phyloP scores from a whole-genome alignment of 805 yeast species.

The Yamadazyma phyllophila region DNA sequence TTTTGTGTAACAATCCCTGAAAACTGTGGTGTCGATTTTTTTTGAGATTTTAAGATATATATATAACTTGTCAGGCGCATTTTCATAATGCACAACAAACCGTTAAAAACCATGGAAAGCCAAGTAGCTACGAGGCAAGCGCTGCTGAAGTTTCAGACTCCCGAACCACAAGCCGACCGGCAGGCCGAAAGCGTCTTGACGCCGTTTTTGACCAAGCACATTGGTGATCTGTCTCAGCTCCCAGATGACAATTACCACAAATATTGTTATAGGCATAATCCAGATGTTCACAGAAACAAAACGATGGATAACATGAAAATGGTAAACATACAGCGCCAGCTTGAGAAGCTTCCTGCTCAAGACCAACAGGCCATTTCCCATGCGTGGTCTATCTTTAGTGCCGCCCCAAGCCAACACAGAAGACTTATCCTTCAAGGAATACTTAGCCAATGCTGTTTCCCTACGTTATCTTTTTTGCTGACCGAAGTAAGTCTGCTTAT shows the following conservation, averaged over 20 bases:
- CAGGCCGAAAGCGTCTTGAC: slow-evolving; percentile 29
- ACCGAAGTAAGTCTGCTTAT: slow-evolving; percentile 76
- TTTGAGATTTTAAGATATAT: slow-evolving; percentile 1
- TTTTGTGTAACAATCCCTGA: slow-evolving; percentile 2
- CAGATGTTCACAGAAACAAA: slow-evolving; percentile 74
- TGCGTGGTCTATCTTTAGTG: slow-evolving; percentile 80
- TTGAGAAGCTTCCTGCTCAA: slow-evolving; percentile 59
- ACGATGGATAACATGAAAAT: slow-evolving; percentile 62
- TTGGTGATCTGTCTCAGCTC: slow-evolving; percentile 40
- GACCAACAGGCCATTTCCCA: slow-evolving; percentile 79
- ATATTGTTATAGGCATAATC: slow-evolving; percentile 92
- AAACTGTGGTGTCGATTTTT: slow-evolving; percentile 7
- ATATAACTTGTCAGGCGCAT: background rate
- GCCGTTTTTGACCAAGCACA: slow-evolving; percentile 41
- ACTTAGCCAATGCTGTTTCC: slow-evolving; percentile 88
- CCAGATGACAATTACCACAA: slow-evolving; percentile 55
- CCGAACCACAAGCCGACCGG: slow-evolving; percentile 14
- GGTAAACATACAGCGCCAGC: slow-evolving; percentile 56
- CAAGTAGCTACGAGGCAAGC: background rate
- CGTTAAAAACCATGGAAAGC: background rate
- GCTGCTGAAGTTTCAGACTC: slow-evolving; percentile 7
- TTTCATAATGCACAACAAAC: background rate
- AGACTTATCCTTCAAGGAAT: slow-evolving; percentile 79
- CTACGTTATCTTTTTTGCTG: slow-evolving; percentile 83
- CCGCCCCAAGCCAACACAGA: slow-evolving; percentile 69